Evolutionary conservation across 768 basidiomycete genomes (phyloP), one percentile per base, ranked within the genome.

Genomic region (Cubamyces sp.): DNA sequence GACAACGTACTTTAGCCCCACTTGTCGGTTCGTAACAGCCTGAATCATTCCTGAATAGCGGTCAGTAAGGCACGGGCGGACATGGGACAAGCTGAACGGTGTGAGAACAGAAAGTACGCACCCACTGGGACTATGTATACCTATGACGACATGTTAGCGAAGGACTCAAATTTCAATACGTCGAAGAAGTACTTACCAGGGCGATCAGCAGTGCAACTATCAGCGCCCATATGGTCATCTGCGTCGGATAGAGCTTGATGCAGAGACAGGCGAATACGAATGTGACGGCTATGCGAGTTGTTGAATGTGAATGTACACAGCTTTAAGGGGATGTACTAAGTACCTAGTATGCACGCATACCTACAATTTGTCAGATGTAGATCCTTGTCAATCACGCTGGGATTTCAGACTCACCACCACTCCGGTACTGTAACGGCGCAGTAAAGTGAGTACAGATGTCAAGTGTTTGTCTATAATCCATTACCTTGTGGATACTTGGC

Each of bases 81-180:
- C 34, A 34, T 34, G 34, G 9, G 49, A 25, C 12, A n/a, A 26
- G 2, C 4, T 3, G n/a, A 16, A 4, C 3, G 14, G 21, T 28
- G 23, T 5, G 15, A 3, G n/a, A 6, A 5, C 11, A 11, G 11
- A 30, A 3, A 3, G 9, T 14, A 52, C 60, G 19, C 42, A 69
- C 87, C 89, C 53, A 88, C 83, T 14, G 92, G 92, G 43, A 94
- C 84, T 59, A 90, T 80, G 67, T 91, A 92, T 67, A 88, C 60
- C 64, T 66, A 41, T 15, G n/a, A 8, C 66, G 60, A 73, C 76
- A 3, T 79, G 70, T 53, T 65, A 19, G 41, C 19, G 18, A 5
- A 18, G 1, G 15, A 5, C 19, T n/a, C 25, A 21, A 14, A 41
- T 16, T 4, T 21, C 16, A 23, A 34, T 23, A 45, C 3, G 19